Conservation (phyloP, 495 filamentous ascomycete genomes). For the Antarctomyces pellizariae region DNA sequence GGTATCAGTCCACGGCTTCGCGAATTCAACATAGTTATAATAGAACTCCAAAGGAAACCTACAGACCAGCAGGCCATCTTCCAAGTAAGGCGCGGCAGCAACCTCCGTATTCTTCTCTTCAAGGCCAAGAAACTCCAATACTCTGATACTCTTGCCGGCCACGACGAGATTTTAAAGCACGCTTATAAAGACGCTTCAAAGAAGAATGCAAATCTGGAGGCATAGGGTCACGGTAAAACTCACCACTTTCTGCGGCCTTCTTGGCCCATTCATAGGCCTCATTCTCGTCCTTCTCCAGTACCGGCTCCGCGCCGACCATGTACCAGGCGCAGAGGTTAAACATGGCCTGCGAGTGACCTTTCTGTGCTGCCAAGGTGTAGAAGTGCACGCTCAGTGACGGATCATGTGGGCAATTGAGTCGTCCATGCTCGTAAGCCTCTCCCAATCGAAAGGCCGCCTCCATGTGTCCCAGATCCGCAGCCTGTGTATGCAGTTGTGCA, state of each 20-base stretch:
- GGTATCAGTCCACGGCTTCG: too few relatives aligned
- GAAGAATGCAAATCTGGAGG: too few relatives aligned
- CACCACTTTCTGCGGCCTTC: constrained; percentile 67
- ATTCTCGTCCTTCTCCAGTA: constrained; percentile 81
- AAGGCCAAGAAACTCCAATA: too few relatives aligned
- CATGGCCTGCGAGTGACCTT: constrained; percentile 73
- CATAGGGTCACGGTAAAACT: constrained; percentile 11
- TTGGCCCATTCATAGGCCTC: constrained; percentile 95
- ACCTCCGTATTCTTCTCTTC: too few relatives aligned
- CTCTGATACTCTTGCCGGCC: too few relatives aligned
- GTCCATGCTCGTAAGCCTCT: constrained; percentile 92
- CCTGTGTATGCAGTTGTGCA: constrained; percentile 82
- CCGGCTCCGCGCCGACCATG: constrained; percentile 79
- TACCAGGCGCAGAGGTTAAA: constrained; percentile 99
- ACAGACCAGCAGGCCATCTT: too few relatives aligned
- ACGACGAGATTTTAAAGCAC: too few relatives aligned
- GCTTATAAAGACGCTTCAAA: too few relatives aligned
- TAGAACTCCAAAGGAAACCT: too few relatives aligned
- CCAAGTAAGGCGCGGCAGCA: too few relatives aligned
- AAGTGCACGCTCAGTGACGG: constrained; percentile 91
- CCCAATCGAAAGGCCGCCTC: constrained; percentile 73
- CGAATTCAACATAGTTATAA: too few relatives aligned
- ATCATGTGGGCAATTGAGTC: constrained; percentile 66
- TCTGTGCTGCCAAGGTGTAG: constrained; percentile 77
- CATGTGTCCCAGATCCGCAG: constrained; percentile 73